phyloP scores from a whole-genome alignment of 345 rosid genomes.

The Eucalyptus camaldulensis region DNA sequence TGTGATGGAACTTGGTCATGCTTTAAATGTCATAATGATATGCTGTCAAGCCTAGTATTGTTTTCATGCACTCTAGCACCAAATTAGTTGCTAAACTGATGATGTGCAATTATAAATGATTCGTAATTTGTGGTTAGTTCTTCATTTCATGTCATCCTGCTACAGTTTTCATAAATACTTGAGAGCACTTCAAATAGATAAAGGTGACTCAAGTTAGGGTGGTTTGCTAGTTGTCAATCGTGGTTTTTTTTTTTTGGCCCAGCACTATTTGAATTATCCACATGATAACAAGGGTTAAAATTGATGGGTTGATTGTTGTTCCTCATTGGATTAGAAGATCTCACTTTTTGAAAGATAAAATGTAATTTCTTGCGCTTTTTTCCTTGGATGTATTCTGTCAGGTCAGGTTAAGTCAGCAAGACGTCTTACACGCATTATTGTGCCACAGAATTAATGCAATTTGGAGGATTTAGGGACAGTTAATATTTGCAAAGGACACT shows the following conservation, averaged over 20 bases:
- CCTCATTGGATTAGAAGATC: neutral
- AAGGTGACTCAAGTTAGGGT: neutral
- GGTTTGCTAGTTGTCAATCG: accelerated
- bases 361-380: neutral
- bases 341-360: neutral
- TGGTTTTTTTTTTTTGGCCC: neutral
- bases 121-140: too few species aligned
- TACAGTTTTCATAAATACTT: too few species aligned
- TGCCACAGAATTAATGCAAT: too few species aligned
- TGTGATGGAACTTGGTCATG: neutral
- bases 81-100: neutral
- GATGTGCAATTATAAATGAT: neutral
- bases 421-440: too few species aligned
- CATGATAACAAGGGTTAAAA: neutral
- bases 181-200: neutral
- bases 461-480: too few species aligned
- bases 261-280: neutral
- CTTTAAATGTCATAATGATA: neutral
- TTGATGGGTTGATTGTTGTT: neutral
- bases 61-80: too few species aligned
- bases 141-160: too few species aligned
- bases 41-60: too few species aligned
- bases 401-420: too few species aligned
- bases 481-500: too few species aligned
- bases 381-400: too few species aligned